phyloP scores from a whole-genome alignment of 768 basidiomycete species.

The Dioszegia hungarica region DNA sequence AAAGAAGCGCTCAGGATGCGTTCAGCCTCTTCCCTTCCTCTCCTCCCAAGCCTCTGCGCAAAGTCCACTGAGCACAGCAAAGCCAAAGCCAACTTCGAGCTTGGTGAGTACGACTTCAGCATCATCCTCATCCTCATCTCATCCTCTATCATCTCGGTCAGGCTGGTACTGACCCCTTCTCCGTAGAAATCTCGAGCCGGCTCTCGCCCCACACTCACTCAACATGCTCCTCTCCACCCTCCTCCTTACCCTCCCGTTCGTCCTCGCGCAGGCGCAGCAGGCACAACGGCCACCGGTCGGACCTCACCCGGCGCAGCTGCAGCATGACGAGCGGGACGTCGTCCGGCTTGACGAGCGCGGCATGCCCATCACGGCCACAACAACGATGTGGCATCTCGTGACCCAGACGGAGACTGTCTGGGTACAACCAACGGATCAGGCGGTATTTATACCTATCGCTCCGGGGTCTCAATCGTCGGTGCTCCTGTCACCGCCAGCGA shows the following conservation, averaged over 20 bases:
- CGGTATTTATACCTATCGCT: conserved; percentile 4
- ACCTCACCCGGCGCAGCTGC: background rate
- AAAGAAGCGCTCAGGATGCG: background rate
- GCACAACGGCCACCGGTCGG: background rate
- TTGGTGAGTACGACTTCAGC: no score
- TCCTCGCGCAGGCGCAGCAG: conserved; percentile 3
- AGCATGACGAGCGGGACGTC: background rate
- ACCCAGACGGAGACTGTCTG: conserved; percentile 40
- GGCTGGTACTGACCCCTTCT: background rate
- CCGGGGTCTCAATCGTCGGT: background rate
- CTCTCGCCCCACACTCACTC: background rate
- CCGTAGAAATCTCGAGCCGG: background rate
- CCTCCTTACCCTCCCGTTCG: conserved; percentile 7
- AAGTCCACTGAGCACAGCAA: no score
- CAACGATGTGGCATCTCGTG: conserved; percentile 35
- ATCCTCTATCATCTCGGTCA: background rate
- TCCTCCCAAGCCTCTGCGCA: no score
- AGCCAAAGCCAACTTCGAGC: no score
- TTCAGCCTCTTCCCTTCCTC: no score
- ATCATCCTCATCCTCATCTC: background rate
- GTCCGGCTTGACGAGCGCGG: conserved; percentile 32
- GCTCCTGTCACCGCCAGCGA: background rate
- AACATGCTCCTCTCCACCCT: conserved; percentile 1
- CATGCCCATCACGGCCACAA: conserved; percentile 46
- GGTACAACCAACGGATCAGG: conserved; percentile 38